These are phyloP conservation scores for Inga oerstediana DNA, from an alignment of 306 rosid species.

Conservation along the genomic window DNA sequence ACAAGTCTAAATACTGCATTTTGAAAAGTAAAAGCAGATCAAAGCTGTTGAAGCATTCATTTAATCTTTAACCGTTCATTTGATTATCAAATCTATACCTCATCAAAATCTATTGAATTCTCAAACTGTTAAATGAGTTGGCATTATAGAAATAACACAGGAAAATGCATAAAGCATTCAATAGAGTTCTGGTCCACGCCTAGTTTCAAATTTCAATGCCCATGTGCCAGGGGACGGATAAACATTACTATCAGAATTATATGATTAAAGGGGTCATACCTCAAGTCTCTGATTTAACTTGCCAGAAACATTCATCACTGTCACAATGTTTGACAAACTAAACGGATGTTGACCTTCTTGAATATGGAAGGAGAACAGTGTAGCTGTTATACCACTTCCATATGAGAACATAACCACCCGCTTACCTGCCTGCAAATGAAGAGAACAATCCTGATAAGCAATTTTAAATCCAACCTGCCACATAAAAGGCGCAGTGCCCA, in stretches of 20 bases:
- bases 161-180: neutral
- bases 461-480: neutral
- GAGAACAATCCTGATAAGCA: constrained; percentile 17
- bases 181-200: neutral
- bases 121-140: neutral
- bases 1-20: neutral
- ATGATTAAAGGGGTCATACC: constrained; percentile 48
- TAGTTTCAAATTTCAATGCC: neutral
- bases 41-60: neutral
- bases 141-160: neutral
- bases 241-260: neutral
- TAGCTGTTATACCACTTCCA: constrained; percentile 85
- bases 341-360: constrained; percentile 65
- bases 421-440: constrained; percentile 59
- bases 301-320: constrained; percentile 62
- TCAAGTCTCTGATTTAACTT: constrained; percentile 76
- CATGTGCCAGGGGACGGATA: neutral
- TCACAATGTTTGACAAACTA: constrained; percentile 67
- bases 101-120: neutral
- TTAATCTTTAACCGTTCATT: neutral
- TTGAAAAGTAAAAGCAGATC: neutral
- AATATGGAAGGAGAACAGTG: constrained; percentile 72
- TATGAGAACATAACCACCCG: constrained; percentile 77
- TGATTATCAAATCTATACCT: neutral
- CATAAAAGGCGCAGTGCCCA: neutral